A percentile compares a stretch with the other conserved stretches of the same genome.
Conservation (phyloP, 2,329 filamentous ascomycete genomes). For the Meredithiella fracta region DNA sequence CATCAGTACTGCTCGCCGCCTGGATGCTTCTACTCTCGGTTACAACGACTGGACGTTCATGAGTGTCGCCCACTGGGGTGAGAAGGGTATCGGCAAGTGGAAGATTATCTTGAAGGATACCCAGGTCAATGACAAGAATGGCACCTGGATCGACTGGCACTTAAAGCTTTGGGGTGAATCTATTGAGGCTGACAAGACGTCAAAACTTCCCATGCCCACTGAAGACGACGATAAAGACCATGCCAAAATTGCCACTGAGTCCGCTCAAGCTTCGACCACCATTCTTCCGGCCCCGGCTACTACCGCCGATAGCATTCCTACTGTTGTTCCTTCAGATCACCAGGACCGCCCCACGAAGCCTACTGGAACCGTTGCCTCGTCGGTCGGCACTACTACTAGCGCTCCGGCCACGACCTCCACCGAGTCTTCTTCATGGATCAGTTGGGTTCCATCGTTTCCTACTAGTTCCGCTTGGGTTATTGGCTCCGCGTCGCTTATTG, state of each 20-base stretch:
- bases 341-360: conserved; percentile 44
- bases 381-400: conserved; percentile 30
- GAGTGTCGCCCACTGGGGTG: conserved; percentile 95
- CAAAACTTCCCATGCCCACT: conserved; percentile 62
- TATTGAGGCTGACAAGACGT: conserved; percentile 58
- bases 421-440: conserved; percentile 49
- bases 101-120: conserved; percentile 80
- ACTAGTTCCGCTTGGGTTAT: conserved; percentile 88
- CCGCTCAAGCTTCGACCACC: conserved; percentile 22
- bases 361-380: conserved; percentile 16
- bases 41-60: conserved; percentile 98
- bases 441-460: conserved; percentile 81
- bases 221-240: conserved; percentile 74
- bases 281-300: conserved; percentile 45
- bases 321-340: conserved; percentile 41
- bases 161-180: conserved; percentile 87
- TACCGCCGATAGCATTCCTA: conserved; percentile 26
- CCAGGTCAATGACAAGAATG: conserved; percentile 55
- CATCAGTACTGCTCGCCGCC: conserved; percentile 56
- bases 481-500: conserved; percentile 68
- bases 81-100: conserved; percentile 76
- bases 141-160: conserved; percentile 79
- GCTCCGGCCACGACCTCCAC: conserved; percentile 18
- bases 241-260: conserved; percentile 47
- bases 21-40: conserved; percentile 50